Percentiles rank a stretch among this genome's conserved stretches.
Evolutionary conservation across 768 basidiomycete species (phyloP).

Genomic region (Hysterangium stoloniferum): DNA sequence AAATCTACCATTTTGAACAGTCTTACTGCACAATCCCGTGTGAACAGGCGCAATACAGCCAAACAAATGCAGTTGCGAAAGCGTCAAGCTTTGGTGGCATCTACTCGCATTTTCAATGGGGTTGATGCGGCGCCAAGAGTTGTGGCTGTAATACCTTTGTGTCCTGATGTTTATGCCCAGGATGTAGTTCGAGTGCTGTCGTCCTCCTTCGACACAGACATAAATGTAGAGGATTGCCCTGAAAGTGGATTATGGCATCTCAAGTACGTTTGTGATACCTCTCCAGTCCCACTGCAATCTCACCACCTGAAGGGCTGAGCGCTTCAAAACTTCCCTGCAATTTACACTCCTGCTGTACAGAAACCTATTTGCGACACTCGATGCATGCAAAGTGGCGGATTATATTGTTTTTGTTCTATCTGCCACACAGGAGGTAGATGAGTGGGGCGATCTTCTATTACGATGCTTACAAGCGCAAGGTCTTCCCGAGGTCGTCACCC

Average conservation of each 20-base stretch:
- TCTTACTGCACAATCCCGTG: conserved; percentile 57
- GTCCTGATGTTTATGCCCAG: conserved; percentile 50
- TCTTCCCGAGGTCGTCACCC: conserved; percentile 74
- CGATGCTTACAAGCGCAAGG: conserved; percentile 88
- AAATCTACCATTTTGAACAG: conserved; percentile 44
- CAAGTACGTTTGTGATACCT: conserved; percentile 39
- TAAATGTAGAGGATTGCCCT: conserved; percentile 37
- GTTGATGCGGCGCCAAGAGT: conserved; percentile 76
- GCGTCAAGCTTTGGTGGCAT: conserved; percentile 55
- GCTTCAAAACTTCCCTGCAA: conserved; percentile 88
- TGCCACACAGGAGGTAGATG: conserved; percentile 70
- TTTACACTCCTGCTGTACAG: conserved; percentile 72
- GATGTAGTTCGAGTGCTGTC: conserved; percentile 51
- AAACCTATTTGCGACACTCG: conserved; percentile 68
- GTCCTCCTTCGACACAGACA: conserved; percentile 45
- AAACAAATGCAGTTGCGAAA: conserved; percentile 77
- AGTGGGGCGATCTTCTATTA: conserved; percentile 81
- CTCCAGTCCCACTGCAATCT: conserved; percentile 4
- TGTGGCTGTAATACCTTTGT: conserved; percentile 81
- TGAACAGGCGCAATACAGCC: conserved; percentile 77
- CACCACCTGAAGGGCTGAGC: conserved; percentile 53
- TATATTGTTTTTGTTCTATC: conserved; percentile 86
- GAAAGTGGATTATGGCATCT: conserved; percentile 56
- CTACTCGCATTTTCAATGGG: conserved; percentile 72
- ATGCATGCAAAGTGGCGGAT: conserved; percentile 82